Base-by-base conservation (phyloP, 2,329 filamentous ascomycete genomes). In the Neophaeococcomyces aloes region DNA sequence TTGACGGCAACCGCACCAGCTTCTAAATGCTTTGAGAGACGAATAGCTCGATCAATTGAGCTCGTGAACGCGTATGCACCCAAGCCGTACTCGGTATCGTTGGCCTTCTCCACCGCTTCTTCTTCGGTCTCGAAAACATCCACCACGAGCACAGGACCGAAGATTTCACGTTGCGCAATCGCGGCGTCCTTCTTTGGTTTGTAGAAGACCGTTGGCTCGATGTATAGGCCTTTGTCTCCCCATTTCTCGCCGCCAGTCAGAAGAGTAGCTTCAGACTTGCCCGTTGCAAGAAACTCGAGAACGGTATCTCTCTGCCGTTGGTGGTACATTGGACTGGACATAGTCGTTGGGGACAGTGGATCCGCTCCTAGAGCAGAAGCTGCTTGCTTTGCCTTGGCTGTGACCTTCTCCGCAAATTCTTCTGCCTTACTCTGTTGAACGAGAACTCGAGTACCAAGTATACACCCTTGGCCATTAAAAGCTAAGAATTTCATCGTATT, bases 1-100 rank as follows among this genome's bases (percentile, higher is more conserved):
- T 83, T 83, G 57, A 83, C 74, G 67, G 79, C 81, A 2, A 83
- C 78, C 74, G 81, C 81, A 25, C 79, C 80, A 13, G 75, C 72
- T 59, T 83, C 78, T 33, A 84, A 65, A 30, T 67, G 65, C 2
- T 67, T 62, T 2, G 69, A 64, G 3, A 75, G 59, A 1, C 71
- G 66, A 56, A 75, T 72, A 2, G 76, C 79, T 50, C 72, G 73
- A 55, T 74, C 74, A 53, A 83, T 74, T 56, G 83, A 72, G 53
- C 74, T 66, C 0, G 75, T 81, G 56, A 79, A 80, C 1, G 81
- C 67, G 0, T 71, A 69, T n/a, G 65, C 65, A 15, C 70, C 71
- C 1, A 76, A 61, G 7, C 72, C 72, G 51, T 75, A 75, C 2
- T 66, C 70, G 1, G 67, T 70, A 54, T 78, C 72, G 54, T 79